Evolutionary conservation across 768 basidiomycete genomes (phyloP), one percentile per base, ranked within the genome.

Genomic region (Lepiota brunneoincarnata): DNA sequence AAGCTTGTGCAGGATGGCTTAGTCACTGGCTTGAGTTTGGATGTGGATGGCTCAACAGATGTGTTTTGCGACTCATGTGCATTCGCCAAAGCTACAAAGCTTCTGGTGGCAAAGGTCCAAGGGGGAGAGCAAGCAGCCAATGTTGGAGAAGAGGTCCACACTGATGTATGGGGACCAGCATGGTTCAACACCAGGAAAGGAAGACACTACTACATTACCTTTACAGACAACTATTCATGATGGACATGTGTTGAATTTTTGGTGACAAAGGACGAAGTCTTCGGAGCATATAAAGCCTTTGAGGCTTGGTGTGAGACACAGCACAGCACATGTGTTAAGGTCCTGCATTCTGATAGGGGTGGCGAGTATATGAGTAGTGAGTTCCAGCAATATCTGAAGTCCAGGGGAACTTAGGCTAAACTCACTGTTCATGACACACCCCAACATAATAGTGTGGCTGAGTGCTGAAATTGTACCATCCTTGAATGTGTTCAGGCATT

Each of bases 91-190:
- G 64, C 67, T 0, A 75, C 63, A 0, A 48, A 64, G 0, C 71
- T 72, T 55, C 60, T 71, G 0, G 56, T 74, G 14, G 48, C 61
- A 12, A 69, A 70, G 49, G 48, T 58, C 6, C 21, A 23, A 21
- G 36, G 61, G 17, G 67, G 67, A 0, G 61, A 69, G 2, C 59
- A 59, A 2, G 65, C 70, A 0, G 59, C 45, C 0, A 37, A 42
- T 6, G 45, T 61, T 55, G 60, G 58, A 10, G 51, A 60, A 9
- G 31, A 57, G 23, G 38, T 75, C 4, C 66, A 75, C 56, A 59
- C 64, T 0, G 69, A 77, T 54, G 21, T 78, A 1, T 78, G 76
- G 72, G 73, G 74, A 15, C 75, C 69, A 1, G 63, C 69, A 0
- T 59, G 59, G 0, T 51, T 67, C 0, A 40, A 47, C 10, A 69